Conservation (phyloP, 179 eudicot species). For the Spergularia azorica region DNA sequence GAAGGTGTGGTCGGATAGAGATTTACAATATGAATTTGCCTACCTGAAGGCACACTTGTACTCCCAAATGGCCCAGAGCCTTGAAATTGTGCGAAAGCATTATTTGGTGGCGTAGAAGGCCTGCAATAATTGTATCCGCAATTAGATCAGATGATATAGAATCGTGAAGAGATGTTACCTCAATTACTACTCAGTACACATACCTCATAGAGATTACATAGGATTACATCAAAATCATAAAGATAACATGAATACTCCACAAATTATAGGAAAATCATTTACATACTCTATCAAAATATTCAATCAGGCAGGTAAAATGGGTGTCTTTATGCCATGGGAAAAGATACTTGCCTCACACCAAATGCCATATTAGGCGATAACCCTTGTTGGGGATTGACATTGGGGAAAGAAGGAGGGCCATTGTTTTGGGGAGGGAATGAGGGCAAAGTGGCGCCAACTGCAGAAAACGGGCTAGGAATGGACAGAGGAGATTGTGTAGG, state of each 20-base stretch:
- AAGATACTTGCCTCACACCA: slow-evolving; percentile 49
- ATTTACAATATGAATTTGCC: background rate
- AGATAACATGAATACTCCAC: too few species aligned
- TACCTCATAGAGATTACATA: too few species aligned
- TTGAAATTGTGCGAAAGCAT: slow-evolving; percentile 62
- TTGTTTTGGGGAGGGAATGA: slow-evolving; percentile 39
- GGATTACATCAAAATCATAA: too few species aligned
- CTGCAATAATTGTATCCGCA: slow-evolving; percentile 43
- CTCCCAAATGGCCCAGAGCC: slow-evolving; percentile 38
- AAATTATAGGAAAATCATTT: too few species aligned
- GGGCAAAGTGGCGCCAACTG: slow-evolving; percentile 34
- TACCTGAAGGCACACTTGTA: slow-evolving; percentile 41
- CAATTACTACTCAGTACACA: background rate
- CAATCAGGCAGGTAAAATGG: background rate
- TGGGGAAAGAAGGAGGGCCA: slow-evolving; percentile 47
- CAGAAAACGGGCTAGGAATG: slow-evolving; percentile 47
- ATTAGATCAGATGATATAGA: slow-evolving; percentile 19
- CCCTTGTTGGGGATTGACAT: slow-evolving; percentile 66
- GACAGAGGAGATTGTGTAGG: slow-evolving; percentile 40
- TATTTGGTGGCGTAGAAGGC: slow-evolving; percentile 48
- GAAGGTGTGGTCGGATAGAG: too few species aligned
- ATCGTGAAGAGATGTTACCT: background rate
- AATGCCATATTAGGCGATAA: slow-evolving; percentile 46
- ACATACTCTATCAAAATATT: too few species aligned
- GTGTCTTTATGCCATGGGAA: background rate